phyloP scores from a whole-genome alignment of 805 yeast species.

The Wickerhamomyces rabaulensis region DNA sequence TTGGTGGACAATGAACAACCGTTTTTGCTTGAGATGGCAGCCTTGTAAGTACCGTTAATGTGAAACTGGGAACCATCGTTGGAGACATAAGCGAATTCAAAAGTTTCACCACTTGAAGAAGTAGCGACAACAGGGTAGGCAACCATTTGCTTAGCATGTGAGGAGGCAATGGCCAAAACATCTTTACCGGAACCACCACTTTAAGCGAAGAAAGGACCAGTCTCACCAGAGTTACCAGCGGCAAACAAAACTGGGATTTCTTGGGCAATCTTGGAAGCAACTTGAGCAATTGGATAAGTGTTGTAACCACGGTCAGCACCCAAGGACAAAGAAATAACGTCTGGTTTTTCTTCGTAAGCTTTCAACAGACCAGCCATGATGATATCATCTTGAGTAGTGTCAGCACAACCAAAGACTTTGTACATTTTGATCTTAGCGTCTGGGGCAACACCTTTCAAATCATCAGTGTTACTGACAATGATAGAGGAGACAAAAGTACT shows the following conservation, averaged over 20 bases:
- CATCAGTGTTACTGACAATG: constrained; percentile 7
- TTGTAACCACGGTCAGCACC: constrained; percentile 12
- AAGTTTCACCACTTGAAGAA: constrained; percentile 8
- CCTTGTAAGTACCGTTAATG: constrained; percentile 4
- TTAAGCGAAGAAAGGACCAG: constrained; percentile 11
- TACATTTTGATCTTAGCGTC: constrained; percentile 11
- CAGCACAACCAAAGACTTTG: constrained; percentile 11
- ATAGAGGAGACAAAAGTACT: constrained; percentile 17
- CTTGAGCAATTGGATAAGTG: constrained; percentile 7
- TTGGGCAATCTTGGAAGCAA: constrained; percentile 9
- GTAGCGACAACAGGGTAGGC: constrained; percentile 6
- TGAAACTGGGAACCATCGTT: constrained; percentile 1
- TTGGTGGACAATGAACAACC: neutral
- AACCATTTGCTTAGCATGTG: constrained; percentile 8
- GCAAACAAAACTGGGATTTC: constrained; percentile 10
- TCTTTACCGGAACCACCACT: constrained; percentile 11
- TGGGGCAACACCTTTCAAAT: constrained; percentile 13
- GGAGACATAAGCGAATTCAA: constrained; percentile 5
- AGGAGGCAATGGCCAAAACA: constrained; percentile 11
- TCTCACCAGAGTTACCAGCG: constrained; percentile 14
- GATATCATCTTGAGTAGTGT: constrained; percentile 9
- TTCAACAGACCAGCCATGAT: constrained; percentile 12
- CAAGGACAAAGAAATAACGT: constrained; percentile 10
- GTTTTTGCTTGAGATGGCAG: neutral
- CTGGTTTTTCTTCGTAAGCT: constrained; percentile 12